A percentile compares a stretch with the other conserved stretches of the same genome.
These are phyloP conservation scores for Podochytrium sp. DNA, from an alignment of 192 early-diverging fungal species.

Conservation along the genomic window DNA sequence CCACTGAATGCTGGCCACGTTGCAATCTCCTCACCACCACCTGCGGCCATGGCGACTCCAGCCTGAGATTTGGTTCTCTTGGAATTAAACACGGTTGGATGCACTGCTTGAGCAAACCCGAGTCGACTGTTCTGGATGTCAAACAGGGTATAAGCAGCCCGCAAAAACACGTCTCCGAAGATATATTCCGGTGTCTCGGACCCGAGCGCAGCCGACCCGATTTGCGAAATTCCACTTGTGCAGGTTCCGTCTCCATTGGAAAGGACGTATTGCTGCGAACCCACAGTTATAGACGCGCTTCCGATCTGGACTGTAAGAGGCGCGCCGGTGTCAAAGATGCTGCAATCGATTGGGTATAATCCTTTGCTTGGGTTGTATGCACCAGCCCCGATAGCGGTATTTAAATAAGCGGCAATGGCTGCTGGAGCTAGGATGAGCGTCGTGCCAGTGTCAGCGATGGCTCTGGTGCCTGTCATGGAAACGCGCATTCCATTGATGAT, in stretches of 20 bases:
- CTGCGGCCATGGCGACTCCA: no score
- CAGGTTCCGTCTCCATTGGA: conserved; percentile 21
- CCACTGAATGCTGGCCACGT: no score
- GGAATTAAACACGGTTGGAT: no score
- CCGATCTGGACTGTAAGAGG: conserved; percentile 9
- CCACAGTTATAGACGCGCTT: conserved; percentile 1
- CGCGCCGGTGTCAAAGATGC: conserved; percentile 10
- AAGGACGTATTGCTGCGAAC: conserved; percentile 29
- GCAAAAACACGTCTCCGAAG: conserved; percentile 44
- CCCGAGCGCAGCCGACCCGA: neutral
- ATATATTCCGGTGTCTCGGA: conserved; percentile 7
- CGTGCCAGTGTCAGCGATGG: conserved; percentile 47
- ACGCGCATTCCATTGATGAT: neutral
- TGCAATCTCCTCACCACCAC: no score
- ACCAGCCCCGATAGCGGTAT: conserved; percentile 42
- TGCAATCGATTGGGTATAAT: conserved; percentile 12
- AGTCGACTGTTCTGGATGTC: conserved; percentile 37
- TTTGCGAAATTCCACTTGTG: conserved; percentile 27
- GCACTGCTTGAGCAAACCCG: conserved; percentile 37
- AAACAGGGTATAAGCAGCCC: conserved; percentile 46
- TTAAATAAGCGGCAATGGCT: conserved; percentile 28
- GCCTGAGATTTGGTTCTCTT: no score
- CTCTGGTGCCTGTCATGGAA: conserved; percentile 1
- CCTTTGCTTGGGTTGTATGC: conserved; percentile 10
- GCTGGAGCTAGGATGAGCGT: conserved; percentile 28